Evolutionary conservation across 2,329 filamentous ascomycete genomes (phyloP).

Genomic region (Nigrospora sphaerica): DNA sequence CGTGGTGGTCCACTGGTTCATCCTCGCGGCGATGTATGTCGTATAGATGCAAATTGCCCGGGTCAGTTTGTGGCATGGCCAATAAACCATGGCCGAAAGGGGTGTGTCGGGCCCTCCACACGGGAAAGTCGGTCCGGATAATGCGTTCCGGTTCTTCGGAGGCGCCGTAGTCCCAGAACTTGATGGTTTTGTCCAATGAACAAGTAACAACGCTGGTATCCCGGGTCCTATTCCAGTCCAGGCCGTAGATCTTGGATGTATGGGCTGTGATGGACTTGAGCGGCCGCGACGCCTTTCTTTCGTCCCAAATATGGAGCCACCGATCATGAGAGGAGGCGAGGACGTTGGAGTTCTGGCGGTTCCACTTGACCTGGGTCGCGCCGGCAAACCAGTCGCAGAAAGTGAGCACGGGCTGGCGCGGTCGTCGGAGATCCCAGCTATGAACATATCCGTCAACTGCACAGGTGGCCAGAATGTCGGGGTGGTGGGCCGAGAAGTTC

Average conservation of each 20-base stretch:
- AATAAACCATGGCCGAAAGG: constrained; percentile 82
- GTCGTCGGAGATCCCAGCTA: constrained; percentile 79
- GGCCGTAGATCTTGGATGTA: constrained; percentile 86
- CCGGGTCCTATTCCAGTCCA: constrained; percentile 85
- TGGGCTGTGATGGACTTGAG: constrained; percentile 82
- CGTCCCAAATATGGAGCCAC: constrained; percentile 85
- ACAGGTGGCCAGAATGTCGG: constrained; percentile 82
- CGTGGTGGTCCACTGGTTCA: constrained; percentile 34
- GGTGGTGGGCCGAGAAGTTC: constrained; percentile 90
- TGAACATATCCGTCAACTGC: constrained; percentile 90
- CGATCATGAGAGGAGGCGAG: constrained; percentile 87
- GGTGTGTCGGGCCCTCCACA: constrained; percentile 86
- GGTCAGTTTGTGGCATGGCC: constrained; percentile 87
- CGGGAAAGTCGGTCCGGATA: constrained; percentile 76
- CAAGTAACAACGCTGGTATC: constrained; percentile 73
- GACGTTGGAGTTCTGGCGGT: constrained; percentile 77
- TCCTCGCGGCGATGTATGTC: constrained; percentile 50
- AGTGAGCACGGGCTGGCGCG: constrained; percentile 65
- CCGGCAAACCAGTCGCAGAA: constrained; percentile 93
- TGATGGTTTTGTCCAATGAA: constrained; percentile 85
- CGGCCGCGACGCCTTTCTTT: constrained; percentile 69
- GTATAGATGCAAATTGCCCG: constrained; percentile 79
- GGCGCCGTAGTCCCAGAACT: constrained; percentile 77
- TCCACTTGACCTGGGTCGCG: constrained; percentile 93
- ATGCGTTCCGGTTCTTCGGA: constrained; percentile 65